Conservation (phyloP, 306 rosid genomes). For the Medicago lupulina region DNA sequence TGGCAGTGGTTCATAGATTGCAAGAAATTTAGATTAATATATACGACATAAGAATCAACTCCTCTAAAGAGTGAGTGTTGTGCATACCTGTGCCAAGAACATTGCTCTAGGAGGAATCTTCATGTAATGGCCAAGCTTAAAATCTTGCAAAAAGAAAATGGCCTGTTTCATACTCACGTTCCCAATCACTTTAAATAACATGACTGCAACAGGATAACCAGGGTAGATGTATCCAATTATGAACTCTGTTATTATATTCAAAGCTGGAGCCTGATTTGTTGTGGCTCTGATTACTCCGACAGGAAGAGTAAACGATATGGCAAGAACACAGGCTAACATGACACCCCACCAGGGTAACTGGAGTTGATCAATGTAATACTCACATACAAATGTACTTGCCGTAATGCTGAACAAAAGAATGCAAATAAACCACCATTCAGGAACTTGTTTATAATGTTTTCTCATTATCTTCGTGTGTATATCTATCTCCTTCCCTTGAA, state of each 20-base stretch:
- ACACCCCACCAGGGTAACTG: constrained; percentile 94
- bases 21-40: not conserved
- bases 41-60: not conserved
- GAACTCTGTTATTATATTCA: constrained; percentile 78
- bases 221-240: constrained; percentile 83
- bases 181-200: constrained; percentile 81
- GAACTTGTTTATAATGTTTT: constrained; percentile 66
- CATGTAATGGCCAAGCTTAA: constrained; percentile 95
- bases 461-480: constrained; percentile 89
- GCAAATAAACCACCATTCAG: constrained; percentile 82
- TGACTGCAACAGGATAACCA: constrained; percentile 82
- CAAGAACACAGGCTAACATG: constrained; percentile 70
- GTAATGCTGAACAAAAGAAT: constrained; percentile 65
- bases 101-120: constrained; percentile 88
- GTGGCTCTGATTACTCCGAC: constrained; percentile 77
- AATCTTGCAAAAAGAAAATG: constrained; percentile 75
- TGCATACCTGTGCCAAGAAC: constrained; percentile 80
- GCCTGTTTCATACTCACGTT: constrained; percentile 76
- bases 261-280: constrained; percentile 71
- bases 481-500: constrained; percentile 65
- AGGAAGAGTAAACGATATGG: constrained; percentile 76
- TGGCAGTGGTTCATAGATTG: not conserved
- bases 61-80: not conserved
- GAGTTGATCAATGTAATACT: constrained; percentile 64
- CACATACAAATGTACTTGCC: constrained; percentile 58